Conservation (phyloP, 495 filamentous ascomycete species). For the Penicillium cataractarum region DNA sequence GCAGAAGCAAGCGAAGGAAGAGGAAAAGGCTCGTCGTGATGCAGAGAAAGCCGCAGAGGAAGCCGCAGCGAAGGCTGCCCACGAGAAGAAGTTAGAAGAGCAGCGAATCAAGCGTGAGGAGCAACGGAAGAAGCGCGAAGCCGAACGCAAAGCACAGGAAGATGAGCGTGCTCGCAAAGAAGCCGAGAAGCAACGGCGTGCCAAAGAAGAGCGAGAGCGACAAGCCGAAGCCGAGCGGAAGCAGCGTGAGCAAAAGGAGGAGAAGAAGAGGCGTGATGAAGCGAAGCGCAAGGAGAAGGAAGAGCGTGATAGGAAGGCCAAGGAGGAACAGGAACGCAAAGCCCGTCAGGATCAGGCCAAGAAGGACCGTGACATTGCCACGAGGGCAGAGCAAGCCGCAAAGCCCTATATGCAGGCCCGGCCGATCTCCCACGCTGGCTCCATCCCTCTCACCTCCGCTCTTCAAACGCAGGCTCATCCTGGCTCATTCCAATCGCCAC, state of each 20-base stretch:
- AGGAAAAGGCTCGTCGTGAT: slow-evolving; percentile 83
- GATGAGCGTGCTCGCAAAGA: slow-evolving; percentile 83
- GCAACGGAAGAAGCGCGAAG: slow-evolving; percentile 87
- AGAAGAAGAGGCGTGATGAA: slow-evolving; percentile 70
- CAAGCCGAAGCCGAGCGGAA: slow-evolving; percentile 76
- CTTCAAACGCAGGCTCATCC: slow-evolving; percentile 50
- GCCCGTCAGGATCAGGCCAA: slow-evolving; percentile 64
- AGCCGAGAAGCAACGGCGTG: slow-evolving; percentile 72
- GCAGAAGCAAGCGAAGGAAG: slow-evolving; percentile 84
- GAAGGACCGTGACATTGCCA: slow-evolving; percentile 50
- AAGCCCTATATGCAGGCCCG: slow-evolving; percentile 46
- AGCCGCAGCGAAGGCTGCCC: slow-evolving; percentile 70
- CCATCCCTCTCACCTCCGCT: slow-evolving; percentile 57
- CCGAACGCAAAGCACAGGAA: slow-evolving; percentile 86
- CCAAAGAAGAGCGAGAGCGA: slow-evolving; percentile 81
- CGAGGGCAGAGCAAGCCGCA: slow-evolving; percentile 51
- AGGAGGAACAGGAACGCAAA: slow-evolving; percentile 69
- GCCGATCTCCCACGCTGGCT: slow-evolving; percentile 45
- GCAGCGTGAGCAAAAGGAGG: slow-evolving; percentile 72
- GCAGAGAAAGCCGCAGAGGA: slow-evolving; percentile 93
- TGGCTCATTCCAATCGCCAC: slow-evolving; percentile 68
- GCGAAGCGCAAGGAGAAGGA: slow-evolving; percentile 65
- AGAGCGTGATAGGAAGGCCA: slow-evolving; percentile 72
- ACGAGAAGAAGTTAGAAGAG: slow-evolving; percentile 81
- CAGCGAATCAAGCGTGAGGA: slow-evolving; percentile 80